Evolutionary conservation across 2,329 filamentous ascomycete genomes (phyloP).

Genomic region (Aspergillus brasiliensis): DNA sequence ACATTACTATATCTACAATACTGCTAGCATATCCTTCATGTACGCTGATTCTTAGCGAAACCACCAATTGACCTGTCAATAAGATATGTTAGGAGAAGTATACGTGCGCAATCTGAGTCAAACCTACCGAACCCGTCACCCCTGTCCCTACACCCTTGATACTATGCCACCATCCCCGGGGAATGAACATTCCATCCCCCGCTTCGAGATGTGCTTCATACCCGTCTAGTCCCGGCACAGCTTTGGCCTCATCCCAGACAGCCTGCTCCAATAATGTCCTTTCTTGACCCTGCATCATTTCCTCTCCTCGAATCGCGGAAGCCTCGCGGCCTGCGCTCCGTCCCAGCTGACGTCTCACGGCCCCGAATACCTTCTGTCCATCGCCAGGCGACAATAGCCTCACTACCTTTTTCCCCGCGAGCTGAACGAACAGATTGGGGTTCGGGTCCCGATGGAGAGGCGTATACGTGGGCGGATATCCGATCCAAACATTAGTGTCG

Average conservation of each 20-base stretch:
- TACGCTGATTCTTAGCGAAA: slow-evolving; percentile 56
- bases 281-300: slow-evolving; percentile 89
- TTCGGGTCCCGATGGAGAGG: slow-evolving; percentile 92
- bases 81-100: slow-evolving; percentile 1
- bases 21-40: too few species aligned
- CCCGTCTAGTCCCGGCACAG: slow-evolving; percentile 30
- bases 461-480: slow-evolving; percentile 81
- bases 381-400: slow-evolving; percentile 67
- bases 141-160: slow-evolving; percentile 65
- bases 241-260: slow-evolving; percentile 62
- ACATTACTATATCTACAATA: not conserved
- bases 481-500: slow-evolving; percentile 83
- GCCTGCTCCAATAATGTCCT: slow-evolving; percentile 65
- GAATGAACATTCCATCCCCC: slow-evolving; percentile 77
- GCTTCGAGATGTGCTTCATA: slow-evolving; percentile 60
- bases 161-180: slow-evolving; percentile 85
- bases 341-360: slow-evolving; percentile 46
- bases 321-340: slow-evolving; percentile 35
- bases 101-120: slow-evolving; percentile 28
- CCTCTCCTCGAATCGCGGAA: slow-evolving; percentile 67
- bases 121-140: slow-evolving; percentile 60
- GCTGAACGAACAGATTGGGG: slow-evolving; percentile 85
- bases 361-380: slow-evolving; percentile 67
- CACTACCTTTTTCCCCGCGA: slow-evolving; percentile 71
- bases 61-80: slow-evolving; percentile 72